Conservation (phyloP, 2,329 filamentous ascomycete genomes). For the Arthrobotrys sinensis region DNA sequence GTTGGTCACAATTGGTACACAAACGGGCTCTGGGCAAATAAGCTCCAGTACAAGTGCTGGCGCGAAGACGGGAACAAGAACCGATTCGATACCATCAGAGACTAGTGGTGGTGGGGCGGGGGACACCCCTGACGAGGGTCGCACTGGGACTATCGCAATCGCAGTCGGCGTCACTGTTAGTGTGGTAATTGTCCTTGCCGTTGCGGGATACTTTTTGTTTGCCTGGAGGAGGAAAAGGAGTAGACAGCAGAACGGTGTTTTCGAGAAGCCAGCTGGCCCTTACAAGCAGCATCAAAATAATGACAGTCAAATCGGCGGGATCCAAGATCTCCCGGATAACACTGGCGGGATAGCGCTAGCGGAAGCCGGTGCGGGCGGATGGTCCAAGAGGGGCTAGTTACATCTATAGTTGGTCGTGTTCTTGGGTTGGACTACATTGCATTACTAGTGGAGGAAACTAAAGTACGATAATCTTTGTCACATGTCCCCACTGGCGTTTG, state of each 20-base stretch:
- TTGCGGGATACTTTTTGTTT: conserved; percentile 46
- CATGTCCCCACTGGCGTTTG: no score
- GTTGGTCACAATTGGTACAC: conserved; percentile 31
- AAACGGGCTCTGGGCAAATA: background rate
- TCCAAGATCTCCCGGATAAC: conserved; percentile 45
- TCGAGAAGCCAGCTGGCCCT: conserved; percentile 13
- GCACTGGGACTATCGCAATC: conserved; percentile 39
- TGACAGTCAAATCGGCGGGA: conserved; percentile 49
- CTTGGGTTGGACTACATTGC: background rate
- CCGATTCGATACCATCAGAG: background rate
- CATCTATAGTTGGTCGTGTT: background rate
- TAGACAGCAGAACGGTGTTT: conserved; percentile 6
- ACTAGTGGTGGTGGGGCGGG: background rate
- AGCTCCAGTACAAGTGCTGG: background rate
- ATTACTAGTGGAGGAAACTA: no score
- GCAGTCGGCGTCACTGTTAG: conserved; percentile 49
- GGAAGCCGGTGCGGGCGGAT: conserved; percentile 27
- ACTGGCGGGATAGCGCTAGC: conserved; percentile 52
- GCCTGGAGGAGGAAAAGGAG: conserved; percentile 37
- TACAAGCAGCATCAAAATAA: conserved; percentile 57
- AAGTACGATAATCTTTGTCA: no score
- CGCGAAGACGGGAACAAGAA: conserved; percentile 3
- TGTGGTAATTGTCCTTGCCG: conserved; percentile 40
- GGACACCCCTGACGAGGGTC: conserved; percentile 5
- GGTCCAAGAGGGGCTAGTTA: conserved; percentile 36